Evolutionary conservation across 129 eudicot species (phyloP).

Genomic region (Escallonia herrerae): DNA sequence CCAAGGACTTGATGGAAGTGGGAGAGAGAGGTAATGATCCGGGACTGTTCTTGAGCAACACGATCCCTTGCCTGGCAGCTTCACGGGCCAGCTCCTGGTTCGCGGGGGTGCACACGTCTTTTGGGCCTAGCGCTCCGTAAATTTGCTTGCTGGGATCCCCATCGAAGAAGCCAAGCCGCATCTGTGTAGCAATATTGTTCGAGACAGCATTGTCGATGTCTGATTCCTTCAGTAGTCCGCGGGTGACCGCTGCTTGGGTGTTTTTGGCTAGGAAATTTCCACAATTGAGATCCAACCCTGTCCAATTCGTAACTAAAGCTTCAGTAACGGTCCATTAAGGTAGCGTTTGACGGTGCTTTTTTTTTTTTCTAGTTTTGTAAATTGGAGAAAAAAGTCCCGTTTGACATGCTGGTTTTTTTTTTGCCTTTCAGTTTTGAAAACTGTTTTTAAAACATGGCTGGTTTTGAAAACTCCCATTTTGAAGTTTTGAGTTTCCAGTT

Average conservation of each 20-base stretch:
- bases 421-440: too few relatives aligned
- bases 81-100: slow-evolving; percentile 88
- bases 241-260: slow-evolving; percentile 59
- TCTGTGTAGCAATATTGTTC: slow-evolving; percentile 71
- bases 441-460: too few relatives aligned
- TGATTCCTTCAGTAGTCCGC: slow-evolving; percentile 56
- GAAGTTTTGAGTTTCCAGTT: too few relatives aligned
- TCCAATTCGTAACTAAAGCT: neutral
- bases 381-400: too few relatives aligned
- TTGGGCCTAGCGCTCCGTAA: slow-evolving; percentile 74
- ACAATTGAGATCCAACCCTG: slow-evolving; percentile 91
- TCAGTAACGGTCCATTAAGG: neutral
- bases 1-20: slow-evolving; percentile 65
- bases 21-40: slow-evolving; percentile 74
- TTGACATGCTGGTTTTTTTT: neutral
- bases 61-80: slow-evolving; percentile 94
- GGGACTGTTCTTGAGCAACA: slow-evolving; percentile 63
- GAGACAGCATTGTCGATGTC: slow-evolving; percentile 56
- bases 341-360: too few relatives aligned
- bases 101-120: slow-evolving; percentile 75
- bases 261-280: slow-evolving; percentile 53
- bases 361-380: too few relatives aligned
- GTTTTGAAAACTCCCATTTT: too few relatives aligned
- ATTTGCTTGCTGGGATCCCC: slow-evolving; percentile 72
- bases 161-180: slow-evolving; percentile 92